Conservation (phyloP, 116 monocot species). For the Papilionanthe hybrid region DNA sequence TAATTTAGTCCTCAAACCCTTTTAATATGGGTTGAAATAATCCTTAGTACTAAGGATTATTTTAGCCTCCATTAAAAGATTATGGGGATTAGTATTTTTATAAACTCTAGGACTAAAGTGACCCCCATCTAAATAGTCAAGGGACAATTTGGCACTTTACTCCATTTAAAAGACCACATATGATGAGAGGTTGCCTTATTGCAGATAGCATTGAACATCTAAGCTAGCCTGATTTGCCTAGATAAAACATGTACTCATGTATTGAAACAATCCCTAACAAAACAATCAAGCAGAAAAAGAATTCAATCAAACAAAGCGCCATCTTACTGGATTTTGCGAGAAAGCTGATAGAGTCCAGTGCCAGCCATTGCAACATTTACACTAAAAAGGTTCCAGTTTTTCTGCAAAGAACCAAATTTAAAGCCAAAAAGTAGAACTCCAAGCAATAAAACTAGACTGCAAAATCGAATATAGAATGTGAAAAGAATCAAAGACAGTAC, state of each 20-base stretch:
- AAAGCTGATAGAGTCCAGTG: slow-evolving; percentile 32
- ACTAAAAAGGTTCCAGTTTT: slow-evolving; percentile 39
- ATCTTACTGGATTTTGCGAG: slow-evolving; percentile 29
- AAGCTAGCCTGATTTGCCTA: neutral
- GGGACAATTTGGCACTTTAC: too few species aligned
- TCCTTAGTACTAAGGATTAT: too few species aligned
- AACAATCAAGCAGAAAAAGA: neutral
- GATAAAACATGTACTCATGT: neutral
- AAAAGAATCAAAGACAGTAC: neutral
- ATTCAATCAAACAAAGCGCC: neutral
- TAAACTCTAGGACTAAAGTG: too few species aligned
- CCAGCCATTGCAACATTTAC: slow-evolving; percentile 38
- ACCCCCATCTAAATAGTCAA: too few species aligned
- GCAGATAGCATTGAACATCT: neutral
- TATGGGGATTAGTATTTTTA: too few species aligned
- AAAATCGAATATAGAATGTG: neutral
- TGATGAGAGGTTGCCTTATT: neutral
- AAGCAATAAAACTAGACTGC: neutral
- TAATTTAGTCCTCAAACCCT: too few species aligned
- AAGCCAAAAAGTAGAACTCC: neutral
- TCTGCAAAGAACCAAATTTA: slow-evolving; percentile 14
- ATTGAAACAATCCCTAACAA: neutral
- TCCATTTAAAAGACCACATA: neutral
- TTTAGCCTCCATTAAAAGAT: too few species aligned
- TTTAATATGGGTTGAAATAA: too few species aligned